Base-by-base conservation (phyloP, 202 grass and related monocot genomes). In the Hordeum pubiflorum region DNA sequence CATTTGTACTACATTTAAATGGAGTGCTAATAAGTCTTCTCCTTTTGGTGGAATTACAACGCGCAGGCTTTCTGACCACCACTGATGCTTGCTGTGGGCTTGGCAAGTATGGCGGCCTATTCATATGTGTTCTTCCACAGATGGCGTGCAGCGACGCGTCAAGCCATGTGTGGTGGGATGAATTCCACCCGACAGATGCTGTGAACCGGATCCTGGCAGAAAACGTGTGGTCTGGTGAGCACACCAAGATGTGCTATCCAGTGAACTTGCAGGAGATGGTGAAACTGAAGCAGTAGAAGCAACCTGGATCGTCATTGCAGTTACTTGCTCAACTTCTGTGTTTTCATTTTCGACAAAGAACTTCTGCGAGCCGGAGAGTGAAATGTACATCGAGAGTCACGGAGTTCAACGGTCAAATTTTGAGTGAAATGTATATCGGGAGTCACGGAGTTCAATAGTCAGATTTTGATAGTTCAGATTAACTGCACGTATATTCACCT, bases 101-200 rank as follows among this genome's bases (percentile, higher is more conserved):
- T 40, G 93, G 93, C 34, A 90, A 92, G 61, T 92, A 92, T 69
- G 93, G 93, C 57, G 93, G 93, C 33, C 63, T 92, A 64, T 59
- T 96, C 83, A 90, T 96, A 83, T 96, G 93, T 9, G 48, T 92
- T 85, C 84, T 96, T 76, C 93, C 93, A 74, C 87, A 92, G 67
- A 96, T 96, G 93, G 92, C 90, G 2, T 96, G 93, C 78, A 83
- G 38, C 1, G 74, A 96, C 39, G 93, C 93, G 20, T 90, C 93
- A 31, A 96, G 67, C 46, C 90, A 92, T 78, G 87, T 96, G 4
- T 96, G 89, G 93, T 92, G 89, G 89, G 92, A 95, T 34, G 87
- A 95, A 64, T 95, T 90, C 87, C 92, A 95, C 85, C 92, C 92
- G 5, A 95, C 92, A 2, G 92, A 95, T 10, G 79, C 77, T 23